Conservation (phyloP, 2,329 filamentous ascomycete species). For the Trichoderma afroharzianum region DNA sequence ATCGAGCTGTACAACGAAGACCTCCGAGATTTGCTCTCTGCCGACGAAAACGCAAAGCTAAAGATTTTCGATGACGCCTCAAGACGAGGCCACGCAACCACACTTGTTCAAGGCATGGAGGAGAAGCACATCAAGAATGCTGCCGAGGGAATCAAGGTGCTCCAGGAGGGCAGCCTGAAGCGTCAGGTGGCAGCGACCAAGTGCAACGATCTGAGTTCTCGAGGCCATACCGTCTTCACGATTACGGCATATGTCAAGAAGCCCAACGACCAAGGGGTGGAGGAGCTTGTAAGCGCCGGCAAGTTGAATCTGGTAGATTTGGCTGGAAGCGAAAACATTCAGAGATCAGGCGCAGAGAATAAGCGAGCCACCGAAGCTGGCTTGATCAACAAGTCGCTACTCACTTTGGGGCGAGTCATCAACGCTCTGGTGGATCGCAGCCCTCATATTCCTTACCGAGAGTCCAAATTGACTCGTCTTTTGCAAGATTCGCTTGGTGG, state of each 20-base stretch:
- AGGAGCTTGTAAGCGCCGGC: conserved; percentile 85
- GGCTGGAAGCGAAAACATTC: conserved; percentile 96
- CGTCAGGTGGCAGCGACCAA: conserved; percentile 99
- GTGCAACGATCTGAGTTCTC: conserved; percentile 95
- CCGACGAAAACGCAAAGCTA: conserved; percentile 78
- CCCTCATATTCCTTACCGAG: conserved; percentile 84
- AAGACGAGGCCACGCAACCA: conserved; percentile 78
- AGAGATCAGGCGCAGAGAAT: conserved; percentile 94
- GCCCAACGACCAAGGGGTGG: conserved; percentile 73
- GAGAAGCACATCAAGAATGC: conserved; percentile 89
- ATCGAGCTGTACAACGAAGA: conserved; percentile 99
- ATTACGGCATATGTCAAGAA: conserved; percentile 89
- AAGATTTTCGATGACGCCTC: conserved; percentile 94
- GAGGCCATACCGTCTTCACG: conserved; percentile 96
- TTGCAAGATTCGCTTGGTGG: conserved; percentile 96
- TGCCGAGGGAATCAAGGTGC: conserved; percentile 78
- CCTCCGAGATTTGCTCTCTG: conserved; percentile 79
- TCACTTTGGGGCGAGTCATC: conserved; percentile 93
- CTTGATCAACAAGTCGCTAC: conserved; percentile 94
- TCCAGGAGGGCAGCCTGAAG: conserved; percentile 86
- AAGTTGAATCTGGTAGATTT: conserved; percentile 96
- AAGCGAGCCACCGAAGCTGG: conserved; percentile 95
- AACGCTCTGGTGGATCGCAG: conserved; percentile 91
- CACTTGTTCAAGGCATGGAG: conserved; percentile 95
- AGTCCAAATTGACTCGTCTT: conserved; percentile 92